Percentiles rank a stretch among this genome's conserved stretches.
Evolutionary conservation across 139 green algal genomes (phyloP).

Genomic region (Tetradesmus lagerheimii): DNA sequence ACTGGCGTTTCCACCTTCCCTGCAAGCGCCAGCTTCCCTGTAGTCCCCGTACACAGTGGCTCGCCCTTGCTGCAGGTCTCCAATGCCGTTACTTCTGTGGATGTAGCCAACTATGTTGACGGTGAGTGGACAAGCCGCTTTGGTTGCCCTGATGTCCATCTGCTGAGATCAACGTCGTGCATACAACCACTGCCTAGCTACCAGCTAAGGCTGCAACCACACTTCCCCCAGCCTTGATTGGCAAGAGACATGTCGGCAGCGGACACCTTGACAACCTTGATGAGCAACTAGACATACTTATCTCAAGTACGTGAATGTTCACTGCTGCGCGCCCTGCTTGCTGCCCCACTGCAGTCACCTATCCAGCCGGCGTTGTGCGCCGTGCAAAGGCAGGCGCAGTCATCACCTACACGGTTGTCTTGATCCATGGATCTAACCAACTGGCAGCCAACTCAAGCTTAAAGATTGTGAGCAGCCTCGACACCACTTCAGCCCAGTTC

Average conservation of each 20-base stretch:
- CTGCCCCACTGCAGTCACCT: background rate
- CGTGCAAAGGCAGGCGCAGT: background rate
- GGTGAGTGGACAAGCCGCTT: background rate
- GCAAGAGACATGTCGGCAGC: too few relatives aligned
- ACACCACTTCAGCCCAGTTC: background rate
- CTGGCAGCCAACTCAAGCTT: background rate
- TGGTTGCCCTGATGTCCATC: background rate
- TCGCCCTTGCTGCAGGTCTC: background rate
- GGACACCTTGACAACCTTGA: too few relatives aligned
- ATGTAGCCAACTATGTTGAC: background rate
- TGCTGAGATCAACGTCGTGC: background rate
- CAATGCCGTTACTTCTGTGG: background rate
- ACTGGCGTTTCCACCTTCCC: background rate
- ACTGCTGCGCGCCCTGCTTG: too few relatives aligned
- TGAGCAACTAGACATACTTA: too few relatives aligned
- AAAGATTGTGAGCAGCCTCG: background rate
- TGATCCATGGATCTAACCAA: background rate
- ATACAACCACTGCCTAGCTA: too few relatives aligned
- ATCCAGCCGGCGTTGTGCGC: background rate
- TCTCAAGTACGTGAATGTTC: too few relatives aligned
- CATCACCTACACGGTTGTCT: conserved; percentile 7
- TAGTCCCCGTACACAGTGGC: background rate
- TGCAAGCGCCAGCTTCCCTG: background rate
- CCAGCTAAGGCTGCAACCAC: too few relatives aligned
- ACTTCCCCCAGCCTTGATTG: too few relatives aligned